Evolutionary conservation across 768 basidiomycete genomes (phyloP).

Genomic region (Lentinula edodes): DNA sequence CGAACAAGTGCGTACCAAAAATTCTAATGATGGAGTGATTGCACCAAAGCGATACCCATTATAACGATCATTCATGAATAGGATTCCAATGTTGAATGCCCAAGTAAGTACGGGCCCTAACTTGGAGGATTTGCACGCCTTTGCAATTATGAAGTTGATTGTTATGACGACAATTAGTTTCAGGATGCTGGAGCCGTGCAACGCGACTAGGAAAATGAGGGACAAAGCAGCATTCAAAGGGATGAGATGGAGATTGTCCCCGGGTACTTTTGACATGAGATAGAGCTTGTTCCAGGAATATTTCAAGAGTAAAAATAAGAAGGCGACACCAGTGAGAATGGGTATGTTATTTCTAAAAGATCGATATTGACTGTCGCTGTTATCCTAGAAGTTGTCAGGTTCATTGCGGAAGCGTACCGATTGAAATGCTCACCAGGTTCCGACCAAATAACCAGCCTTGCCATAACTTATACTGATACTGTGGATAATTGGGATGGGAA

Average conservation of each 20-base stretch:
- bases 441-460: conserved; percentile 82
- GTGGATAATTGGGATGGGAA: conserved; percentile 67
- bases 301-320: conserved; percentile 54
- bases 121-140: conserved; percentile 34
- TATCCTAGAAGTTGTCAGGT: conserved; percentile 56
- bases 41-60: conserved; percentile 66
- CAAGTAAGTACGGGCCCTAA: conserved; percentile 58
- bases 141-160: conserved; percentile 64
- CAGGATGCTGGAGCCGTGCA: conserved; percentile 78
- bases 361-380: conserved; percentile 87
- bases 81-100: conserved; percentile 65
- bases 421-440: conserved; percentile 52
- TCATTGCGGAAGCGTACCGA: neutral
- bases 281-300: conserved; percentile 36
- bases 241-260: conserved; percentile 30
- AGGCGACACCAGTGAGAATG: conserved; percentile 42
- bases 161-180: conserved; percentile 74
- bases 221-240: conserved; percentile 43
- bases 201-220: conserved; percentile 60
- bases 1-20: conserved; percentile 36
- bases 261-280: conserved; percentile 12
- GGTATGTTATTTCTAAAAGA: conserved; percentile 80
- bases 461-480: conserved; percentile 54
- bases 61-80: conserved; percentile 74
- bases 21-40: conserved; percentile 47